These are phyloP conservation scores for Ensete ventricosum DNA, from an alignment of 176 grass and related monocot species.

Conservation along the genomic window DNA sequence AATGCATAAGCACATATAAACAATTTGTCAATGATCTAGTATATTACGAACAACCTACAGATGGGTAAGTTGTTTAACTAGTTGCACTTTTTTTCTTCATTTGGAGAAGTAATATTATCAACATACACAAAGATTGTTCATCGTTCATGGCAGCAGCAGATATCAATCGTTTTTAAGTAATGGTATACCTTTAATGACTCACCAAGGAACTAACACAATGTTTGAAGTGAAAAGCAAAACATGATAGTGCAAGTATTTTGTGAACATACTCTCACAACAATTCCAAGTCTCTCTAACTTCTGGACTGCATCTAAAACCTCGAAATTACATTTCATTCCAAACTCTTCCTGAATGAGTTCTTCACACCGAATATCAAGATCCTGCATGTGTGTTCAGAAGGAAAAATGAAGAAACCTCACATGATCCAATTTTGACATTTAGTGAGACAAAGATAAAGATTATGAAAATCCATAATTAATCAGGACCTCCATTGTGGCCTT, in stretches of 20 bases:
- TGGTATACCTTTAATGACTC: too few relatives aligned
- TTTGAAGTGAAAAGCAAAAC: too few relatives aligned
- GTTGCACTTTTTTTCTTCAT: too few relatives aligned
- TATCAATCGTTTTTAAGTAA: too few relatives aligned
- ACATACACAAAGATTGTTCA: too few relatives aligned
- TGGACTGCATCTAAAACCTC: constrained; percentile 88
- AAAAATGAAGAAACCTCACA: background rate
- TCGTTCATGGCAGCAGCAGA: background rate
- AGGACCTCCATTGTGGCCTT: constrained; percentile 74
- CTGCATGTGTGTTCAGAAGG: constrained; percentile 24
- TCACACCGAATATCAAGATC: constrained; percentile 89
- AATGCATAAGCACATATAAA: too few relatives aligned
- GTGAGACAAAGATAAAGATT: constrained; percentile 11
- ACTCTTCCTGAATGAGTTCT: constrained; percentile 91
- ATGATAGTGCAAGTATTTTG: background rate
- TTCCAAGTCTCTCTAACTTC: constrained; percentile 85
- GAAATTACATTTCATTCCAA: constrained; percentile 85
- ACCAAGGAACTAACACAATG: too few relatives aligned
- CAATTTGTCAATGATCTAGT: too few relatives aligned
- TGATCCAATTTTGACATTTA: constrained; percentile 2
- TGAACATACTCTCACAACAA: constrained; percentile 76
- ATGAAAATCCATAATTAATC: background rate
- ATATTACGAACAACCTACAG: too few relatives aligned
- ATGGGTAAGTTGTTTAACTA: too few relatives aligned
- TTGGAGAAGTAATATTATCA: too few relatives aligned